phyloP scores from a whole-genome alignment of 225 moss, liverwort and hornwort genomes.

The Ulota crispa region DNA sequence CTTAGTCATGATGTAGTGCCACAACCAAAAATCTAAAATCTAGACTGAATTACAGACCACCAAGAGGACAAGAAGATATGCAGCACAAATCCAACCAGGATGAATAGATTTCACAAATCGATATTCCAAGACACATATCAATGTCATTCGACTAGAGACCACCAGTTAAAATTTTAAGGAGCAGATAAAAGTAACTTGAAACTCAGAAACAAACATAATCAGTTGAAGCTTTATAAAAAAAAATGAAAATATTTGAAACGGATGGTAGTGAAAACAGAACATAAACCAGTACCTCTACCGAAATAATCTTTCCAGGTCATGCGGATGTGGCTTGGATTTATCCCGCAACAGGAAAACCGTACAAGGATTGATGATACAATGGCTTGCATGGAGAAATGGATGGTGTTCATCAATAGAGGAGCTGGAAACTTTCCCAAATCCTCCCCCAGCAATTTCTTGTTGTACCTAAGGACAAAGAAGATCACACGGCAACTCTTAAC shows the following conservation, averaged over 20 bases:
- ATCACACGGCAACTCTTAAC: slow-evolving; percentile 13
- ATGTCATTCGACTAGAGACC: background rate
- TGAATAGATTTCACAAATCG: background rate
- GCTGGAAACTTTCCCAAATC: slow-evolving; percentile 74
- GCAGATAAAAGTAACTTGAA: background rate
- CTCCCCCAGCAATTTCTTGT: slow-evolving; percentile 82
- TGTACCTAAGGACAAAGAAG: slow-evolving; percentile 67
- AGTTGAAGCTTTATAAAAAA: background rate
- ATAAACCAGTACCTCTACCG: slow-evolving; percentile 58
- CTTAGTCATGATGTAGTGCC: background rate
- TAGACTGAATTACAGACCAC: slow-evolving; percentile 5
- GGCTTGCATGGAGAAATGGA: slow-evolving; percentile 98
- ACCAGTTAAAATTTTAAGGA: background rate
- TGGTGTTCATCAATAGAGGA: slow-evolving; percentile 92
- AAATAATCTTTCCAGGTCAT: slow-evolving; percentile 96
- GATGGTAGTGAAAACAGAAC: background rate
- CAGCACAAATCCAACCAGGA: slow-evolving; percentile 5
- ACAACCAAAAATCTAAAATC: slow-evolving; percentile 5
- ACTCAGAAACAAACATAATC: background rate
- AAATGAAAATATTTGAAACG: background rate
- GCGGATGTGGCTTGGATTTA: slow-evolving; percentile 44
- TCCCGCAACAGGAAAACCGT: slow-evolving; percentile 59
- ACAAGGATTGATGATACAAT: slow-evolving; percentile 76
- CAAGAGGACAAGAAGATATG: background rate
- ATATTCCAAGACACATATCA: background rate